Conservation (phyloP, 805 yeast genomes). For the Saccharomyces paradoxus region DNA sequence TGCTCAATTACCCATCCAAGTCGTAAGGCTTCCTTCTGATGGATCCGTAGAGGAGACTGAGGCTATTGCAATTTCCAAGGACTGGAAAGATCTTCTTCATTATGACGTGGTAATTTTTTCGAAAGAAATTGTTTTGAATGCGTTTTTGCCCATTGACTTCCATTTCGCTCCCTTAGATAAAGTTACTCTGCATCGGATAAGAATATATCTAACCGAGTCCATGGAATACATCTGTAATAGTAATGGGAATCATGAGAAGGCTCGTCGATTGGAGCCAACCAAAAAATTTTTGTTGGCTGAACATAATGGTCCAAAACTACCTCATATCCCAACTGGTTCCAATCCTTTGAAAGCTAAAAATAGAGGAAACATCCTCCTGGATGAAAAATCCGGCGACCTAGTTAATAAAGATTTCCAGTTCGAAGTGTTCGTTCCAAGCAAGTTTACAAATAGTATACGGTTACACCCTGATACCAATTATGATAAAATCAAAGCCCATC, state of each 20-base stretch:
- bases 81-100: conserved; percentile 85
- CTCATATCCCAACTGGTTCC: conserved; percentile 24
- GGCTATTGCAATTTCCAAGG: conserved; percentile 79
- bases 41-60: conserved; percentile 78
- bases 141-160: conserved; percentile 74
- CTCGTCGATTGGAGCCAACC: conserved; percentile 83
- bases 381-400: conserved; percentile 43
- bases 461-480: conserved; percentile 82
- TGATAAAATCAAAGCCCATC: conserved; percentile 73
- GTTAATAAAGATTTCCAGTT: conserved; percentile 74
- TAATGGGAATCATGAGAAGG: conserved; percentile 57
- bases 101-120: conserved; percentile 87
- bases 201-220: conserved; percentile 79
- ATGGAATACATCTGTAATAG: conserved; percentile 67
- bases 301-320: conserved; percentile 50
- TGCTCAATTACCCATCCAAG: conserved; percentile 50
- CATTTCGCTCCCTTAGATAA: conserved; percentile 80
- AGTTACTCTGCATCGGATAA: conserved; percentile 69
- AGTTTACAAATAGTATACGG: conserved; percentile 44
- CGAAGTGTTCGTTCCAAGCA: conserved; percentile 70
- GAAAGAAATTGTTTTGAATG: conserved; percentile 74
- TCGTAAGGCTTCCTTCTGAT: conserved; percentile 70
- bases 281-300: conserved; percentile 72
- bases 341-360: conserved; percentile 28
- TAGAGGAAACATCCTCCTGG: conserved; percentile 33